Conservation (phyloP, 495 filamentous ascomycete genomes). For the Penicillium subrubescens region DNA sequence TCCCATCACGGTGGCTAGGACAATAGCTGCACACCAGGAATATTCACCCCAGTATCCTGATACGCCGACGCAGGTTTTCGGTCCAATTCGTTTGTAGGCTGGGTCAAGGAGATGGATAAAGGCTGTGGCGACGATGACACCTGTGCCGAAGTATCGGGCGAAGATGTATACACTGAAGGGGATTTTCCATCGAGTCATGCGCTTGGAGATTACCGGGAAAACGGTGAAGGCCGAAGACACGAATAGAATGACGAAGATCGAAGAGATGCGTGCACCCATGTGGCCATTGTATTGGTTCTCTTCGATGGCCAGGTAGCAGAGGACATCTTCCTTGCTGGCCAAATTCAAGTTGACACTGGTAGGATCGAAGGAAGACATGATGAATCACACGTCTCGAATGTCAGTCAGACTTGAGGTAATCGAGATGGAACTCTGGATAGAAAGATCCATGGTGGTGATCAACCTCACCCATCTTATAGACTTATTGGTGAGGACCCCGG, state of each 20-base stretch:
- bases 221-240: constrained; percentile 50
- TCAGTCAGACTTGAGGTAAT: not conserved
- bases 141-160: constrained; percentile 71
- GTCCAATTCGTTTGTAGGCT: constrained; percentile 54
- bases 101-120: constrained; percentile 61
- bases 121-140: constrained; percentile 74
- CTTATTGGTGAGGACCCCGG: not conserved
- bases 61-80: constrained; percentile 53
- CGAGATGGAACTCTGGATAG: not conserved
- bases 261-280: constrained; percentile 44
- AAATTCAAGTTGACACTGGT: constrained; percentile 40
- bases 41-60: constrained; percentile 51
- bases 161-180: constrained; percentile 71
- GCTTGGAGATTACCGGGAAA: constrained; percentile 65
- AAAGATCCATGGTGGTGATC: not conserved
- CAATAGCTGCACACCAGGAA: constrained; percentile 47
- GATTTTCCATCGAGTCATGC: constrained; percentile 54
- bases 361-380: constrained; percentile 37
- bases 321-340: constrained; percentile 32
- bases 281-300: constrained; percentile 48
- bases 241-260: constrained; percentile 50
- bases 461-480: not conserved
- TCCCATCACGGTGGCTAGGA: constrained; percentile 34
- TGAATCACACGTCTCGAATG: not conserved
- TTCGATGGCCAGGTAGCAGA: constrained; percentile 38